Evolutionary conservation across 2,329 filamentous ascomycete genomes (phyloP).

Genomic region (Paecilomyces niveus): DNA sequence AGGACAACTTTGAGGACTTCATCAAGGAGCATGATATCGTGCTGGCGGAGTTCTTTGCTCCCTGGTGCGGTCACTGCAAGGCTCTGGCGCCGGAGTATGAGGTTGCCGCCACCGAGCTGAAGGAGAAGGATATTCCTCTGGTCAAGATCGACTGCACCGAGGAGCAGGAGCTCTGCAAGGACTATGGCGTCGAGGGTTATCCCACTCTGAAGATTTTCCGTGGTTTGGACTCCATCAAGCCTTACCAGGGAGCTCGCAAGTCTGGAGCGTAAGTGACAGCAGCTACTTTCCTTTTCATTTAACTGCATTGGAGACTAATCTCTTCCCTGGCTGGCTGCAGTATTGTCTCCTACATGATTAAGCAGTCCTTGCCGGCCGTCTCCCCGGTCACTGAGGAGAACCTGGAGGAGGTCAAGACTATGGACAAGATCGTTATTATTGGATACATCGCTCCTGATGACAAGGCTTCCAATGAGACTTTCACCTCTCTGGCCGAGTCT

Average conservation of each 20-base stretch:
- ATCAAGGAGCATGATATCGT: conserved; percentile 80
- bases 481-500: conserved; percentile 62
- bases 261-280: conserved; percentile 54
- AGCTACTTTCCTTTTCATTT: neutral
- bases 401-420: conserved; percentile 91
- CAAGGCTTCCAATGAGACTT: conserved; percentile 82
- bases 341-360: conserved; percentile 86
- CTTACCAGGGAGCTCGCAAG: conserved; percentile 87
- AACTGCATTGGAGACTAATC: neutral
- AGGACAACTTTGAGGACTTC: conserved; percentile 81
- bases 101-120: conserved; percentile 41
- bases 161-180: conserved; percentile 84
- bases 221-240: conserved; percentile 68
- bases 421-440: conserved; percentile 92
- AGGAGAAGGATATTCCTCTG: conserved; percentile 42
- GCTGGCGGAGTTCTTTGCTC: conserved; percentile 94
- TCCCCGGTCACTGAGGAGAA: conserved; percentile 74
- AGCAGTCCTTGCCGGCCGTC: conserved; percentile 91
- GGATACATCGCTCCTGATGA: conserved; percentile 75
- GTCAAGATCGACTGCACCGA: conserved; percentile 75
- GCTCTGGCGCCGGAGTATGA: conserved; percentile 63
- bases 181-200: conserved; percentile 91
- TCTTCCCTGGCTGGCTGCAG: conserved; percentile 27
- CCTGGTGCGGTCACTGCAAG: conserved; percentile 98
- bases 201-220: conserved; percentile 99